phyloP scores from a whole-genome alignment of 2,329 filamentous ascomycete species.

The Aspergillus unguis region DNA sequence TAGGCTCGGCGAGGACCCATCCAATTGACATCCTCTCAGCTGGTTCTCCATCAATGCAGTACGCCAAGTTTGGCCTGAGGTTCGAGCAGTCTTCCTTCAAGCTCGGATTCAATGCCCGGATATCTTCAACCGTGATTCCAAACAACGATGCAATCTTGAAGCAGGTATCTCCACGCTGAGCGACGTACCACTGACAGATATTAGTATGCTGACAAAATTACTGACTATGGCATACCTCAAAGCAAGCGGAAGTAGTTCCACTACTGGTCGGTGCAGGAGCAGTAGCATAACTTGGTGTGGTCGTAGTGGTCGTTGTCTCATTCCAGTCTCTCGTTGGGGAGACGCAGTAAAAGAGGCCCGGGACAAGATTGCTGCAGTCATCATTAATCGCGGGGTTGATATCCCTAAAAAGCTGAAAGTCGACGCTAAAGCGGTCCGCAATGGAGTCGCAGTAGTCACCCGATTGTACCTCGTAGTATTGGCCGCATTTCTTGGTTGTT shows the following conservation, averaged over 20 bases:
- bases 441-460: constrained; percentile 14
- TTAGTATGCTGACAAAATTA: not conserved
- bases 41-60: constrained; percentile 9
- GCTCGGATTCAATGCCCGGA: constrained; percentile 8
- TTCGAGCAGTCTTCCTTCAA: constrained; percentile 10
- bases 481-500: constrained; percentile 11
- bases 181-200: constrained; percentile 5
- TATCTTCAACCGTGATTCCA: not conserved
- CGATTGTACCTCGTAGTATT: constrained; percentile 6
- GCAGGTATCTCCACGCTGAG: constrained; percentile 9
- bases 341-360: constrained; percentile 14
- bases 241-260: constrained; percentile 10
- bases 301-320: constrained; percentile 1
- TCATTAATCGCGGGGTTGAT: constrained; percentile 12
- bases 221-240: not conserved
- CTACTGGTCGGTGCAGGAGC: constrained; percentile 10
- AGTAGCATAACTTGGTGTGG: constrained; percentile 1
- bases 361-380: constrained; percentile 11
- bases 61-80: not conserved
- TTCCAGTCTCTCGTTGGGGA: constrained; percentile 10
- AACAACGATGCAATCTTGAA: constrained; percentile 1
- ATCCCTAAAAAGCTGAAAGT: constrained; percentile 6
- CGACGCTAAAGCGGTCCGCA: constrained; percentile 6
- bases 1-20: not conserved
- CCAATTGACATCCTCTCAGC: not conserved